phyloP scores from a whole-genome alignment of 257 asterid species.

The Thymus mandschuricus region DNA sequence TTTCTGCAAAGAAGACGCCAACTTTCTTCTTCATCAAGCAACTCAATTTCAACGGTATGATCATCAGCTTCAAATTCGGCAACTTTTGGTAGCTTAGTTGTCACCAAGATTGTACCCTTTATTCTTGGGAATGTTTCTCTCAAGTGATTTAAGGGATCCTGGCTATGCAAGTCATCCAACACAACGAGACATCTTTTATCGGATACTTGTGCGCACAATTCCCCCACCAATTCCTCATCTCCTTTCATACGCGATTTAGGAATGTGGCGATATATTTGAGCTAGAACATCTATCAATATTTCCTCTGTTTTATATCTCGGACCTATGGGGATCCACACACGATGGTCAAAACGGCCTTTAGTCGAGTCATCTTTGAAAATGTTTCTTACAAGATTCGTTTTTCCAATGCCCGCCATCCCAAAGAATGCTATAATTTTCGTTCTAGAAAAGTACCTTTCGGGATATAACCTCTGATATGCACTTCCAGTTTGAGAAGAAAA shows the following conservation, averaged over 20 bases:
- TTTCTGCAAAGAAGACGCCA: no score
- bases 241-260: not conserved
- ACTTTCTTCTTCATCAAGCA: no score
- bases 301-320: not conserved
- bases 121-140: not conserved
- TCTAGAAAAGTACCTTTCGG: not conserved
- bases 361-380: not conserved
- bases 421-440: not conserved
- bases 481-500: no score
- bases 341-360: not conserved
- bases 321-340: not conserved
- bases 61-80: not conserved
- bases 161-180: not conserved
- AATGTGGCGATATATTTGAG: not conserved
- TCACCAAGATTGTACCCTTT: not conserved
- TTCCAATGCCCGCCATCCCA: constrained; percentile 21
- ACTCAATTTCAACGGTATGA: not conserved
- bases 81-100: not conserved
- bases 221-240: not conserved
- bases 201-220: not conserved
- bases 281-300: not conserved
- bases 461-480: not conserved
- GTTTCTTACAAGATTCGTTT: not conserved
- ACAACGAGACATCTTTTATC: not conserved
- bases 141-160: not conserved